A percentile compares a stretch with the other conserved stretches of the same genome.
Conservation (phyloP, 2,329 filamentous ascomycete species). For the Aspergillus brasiliensis region DNA sequence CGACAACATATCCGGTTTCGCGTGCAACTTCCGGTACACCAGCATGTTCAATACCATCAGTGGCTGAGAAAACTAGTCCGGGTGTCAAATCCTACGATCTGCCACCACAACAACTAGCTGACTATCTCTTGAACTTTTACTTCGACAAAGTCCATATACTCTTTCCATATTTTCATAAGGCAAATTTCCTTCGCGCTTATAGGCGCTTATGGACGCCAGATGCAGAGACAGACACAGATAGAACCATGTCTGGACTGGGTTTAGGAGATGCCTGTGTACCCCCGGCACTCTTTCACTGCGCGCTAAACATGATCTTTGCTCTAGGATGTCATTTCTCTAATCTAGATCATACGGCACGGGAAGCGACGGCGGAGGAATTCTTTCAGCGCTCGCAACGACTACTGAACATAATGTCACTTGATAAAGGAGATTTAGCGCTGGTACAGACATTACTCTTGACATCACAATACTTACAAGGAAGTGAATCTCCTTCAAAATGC, state of each 20-base stretch:
- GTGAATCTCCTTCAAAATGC: not conserved
- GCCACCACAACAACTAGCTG: not conserved
- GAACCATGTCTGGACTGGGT: not conserved
- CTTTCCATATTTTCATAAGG: not conserved
- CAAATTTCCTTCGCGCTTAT: not conserved
- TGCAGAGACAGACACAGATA: not conserved
- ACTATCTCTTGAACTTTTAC: not conserved
- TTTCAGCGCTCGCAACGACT: not conserved
- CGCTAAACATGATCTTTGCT: not conserved
- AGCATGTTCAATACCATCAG: not conserved
- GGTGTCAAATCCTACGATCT: not conserved
- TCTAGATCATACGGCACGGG: not conserved
- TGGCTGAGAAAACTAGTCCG: not conserved
- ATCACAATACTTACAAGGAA: not conserved
- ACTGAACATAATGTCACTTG: not conserved
- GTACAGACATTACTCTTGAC: not conserved
- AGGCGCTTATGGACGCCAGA: not conserved
- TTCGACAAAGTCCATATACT: not conserved
- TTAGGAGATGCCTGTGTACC: not conserved
- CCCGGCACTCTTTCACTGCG: not conserved
- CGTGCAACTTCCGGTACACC: not conserved
- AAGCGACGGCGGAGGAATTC: not conserved
- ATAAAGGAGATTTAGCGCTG: not conserved
- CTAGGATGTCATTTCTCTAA: not conserved
- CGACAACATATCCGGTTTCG: not conserved